Conservation (phyloP, 2,329 filamentous ascomycete species). For the Domatiomyces catenatus region DNA sequence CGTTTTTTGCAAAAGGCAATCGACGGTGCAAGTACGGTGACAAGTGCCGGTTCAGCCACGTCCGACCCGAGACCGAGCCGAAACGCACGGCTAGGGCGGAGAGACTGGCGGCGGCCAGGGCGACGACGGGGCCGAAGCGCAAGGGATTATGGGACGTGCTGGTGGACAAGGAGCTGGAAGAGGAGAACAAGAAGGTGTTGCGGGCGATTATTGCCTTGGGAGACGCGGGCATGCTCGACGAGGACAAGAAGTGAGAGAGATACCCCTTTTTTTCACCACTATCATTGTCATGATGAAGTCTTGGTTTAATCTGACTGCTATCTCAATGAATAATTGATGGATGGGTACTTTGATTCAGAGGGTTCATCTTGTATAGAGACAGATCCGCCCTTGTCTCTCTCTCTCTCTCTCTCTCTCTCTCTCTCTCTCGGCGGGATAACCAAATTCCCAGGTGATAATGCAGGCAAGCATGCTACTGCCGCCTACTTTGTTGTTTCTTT, state of each 20-base stretch:
- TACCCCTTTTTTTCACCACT: not conserved
- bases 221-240: constrained; percentile 25
- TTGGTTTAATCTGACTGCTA: no score
- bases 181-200: constrained; percentile 28
- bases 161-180: constrained; percentile 28
- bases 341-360: not conserved
- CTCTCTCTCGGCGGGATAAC: not conserved
- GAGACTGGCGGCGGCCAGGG: constrained; percentile 19
- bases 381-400: not conserved
- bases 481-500: no score
- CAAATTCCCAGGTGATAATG: no score
- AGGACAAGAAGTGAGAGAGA: not conserved
- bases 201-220: constrained; percentile 29
- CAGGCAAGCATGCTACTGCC: no score
- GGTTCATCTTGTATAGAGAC: not conserved
- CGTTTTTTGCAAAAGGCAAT: constrained; percentile 24
- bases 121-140: constrained; percentile 13
- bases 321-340: no score
- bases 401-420: not conserved
- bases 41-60: constrained; percentile 29
- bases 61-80: constrained; percentile 8
- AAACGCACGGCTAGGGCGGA: not conserved
- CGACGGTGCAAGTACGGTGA: constrained; percentile 27
- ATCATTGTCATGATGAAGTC: not conserved
- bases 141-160: constrained; percentile 32